Evolutionary conservation across 2,329 filamentous ascomycete genomes (phyloP), one percentile per base, ranked within the genome.

Genomic region (Stemphylium beticola): DNA sequence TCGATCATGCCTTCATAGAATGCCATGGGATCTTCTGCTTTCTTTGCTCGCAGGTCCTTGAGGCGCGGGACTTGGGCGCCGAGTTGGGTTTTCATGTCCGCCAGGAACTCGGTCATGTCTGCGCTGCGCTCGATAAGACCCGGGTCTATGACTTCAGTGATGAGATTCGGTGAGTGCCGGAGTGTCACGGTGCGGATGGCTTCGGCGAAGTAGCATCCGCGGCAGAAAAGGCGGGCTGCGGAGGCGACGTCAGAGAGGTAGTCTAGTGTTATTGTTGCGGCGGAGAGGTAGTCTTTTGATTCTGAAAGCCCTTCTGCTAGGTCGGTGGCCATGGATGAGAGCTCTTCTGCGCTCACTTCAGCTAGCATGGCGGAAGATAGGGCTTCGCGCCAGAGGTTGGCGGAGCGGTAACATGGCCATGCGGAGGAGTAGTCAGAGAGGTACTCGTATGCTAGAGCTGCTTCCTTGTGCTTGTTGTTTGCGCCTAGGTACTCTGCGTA

Each of bases 371-470:
- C 93, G 41, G 86, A 86, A 65, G 89, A 91, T 43, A 99, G 85
- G 20, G 91, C 91, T 75, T 99, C 93, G 47, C 91, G 91, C 95
- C 95, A 99, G 76, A 90, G 84, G 34, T 92, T 90, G 1, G 91
- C 91, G 1, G 89, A 85, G 57, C 91, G 87, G 77, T 97, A 99
- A 71, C 90, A 91, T 67, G 87, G 85, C 57, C 89, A 92, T 9
- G 95, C 93, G 34, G 88, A 83, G 17, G 79, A 72, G 68, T 90
- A 91, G 71, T 93, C 86, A 11, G 81, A 78, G 9, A 99, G 86
- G 17, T 89, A 96, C 73, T 98, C 95, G 75, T 96, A 96, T 3
- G 92, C 90, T 46, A 97, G 84, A 6, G 91, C 95, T 15, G 95
- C 93, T 74, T 97, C 92, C 64, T 90, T 88, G 78, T 91, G 91